Conservation (phyloP, 1,284 basidiomycete species). For the Omphalotus olearius region DNA sequence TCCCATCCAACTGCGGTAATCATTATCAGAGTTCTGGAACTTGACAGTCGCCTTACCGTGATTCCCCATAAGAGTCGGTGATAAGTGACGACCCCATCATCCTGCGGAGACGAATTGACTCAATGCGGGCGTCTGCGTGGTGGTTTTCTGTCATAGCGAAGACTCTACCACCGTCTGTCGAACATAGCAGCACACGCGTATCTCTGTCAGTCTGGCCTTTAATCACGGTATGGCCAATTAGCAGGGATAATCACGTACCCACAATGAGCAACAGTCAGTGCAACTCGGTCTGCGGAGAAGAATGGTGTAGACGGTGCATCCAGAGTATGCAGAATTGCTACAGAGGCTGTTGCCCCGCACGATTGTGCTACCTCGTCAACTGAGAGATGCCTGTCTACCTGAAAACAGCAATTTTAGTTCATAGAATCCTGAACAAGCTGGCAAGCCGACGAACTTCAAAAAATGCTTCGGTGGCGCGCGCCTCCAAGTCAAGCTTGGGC, state of each 20-base stretch:
- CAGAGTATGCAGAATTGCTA: constrained; percentile 85
- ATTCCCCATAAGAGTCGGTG: constrained; percentile 94
- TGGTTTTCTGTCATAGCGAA: constrained; percentile 87
- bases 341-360: constrained; percentile 88
- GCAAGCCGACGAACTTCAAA: constrained; percentile 57
- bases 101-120: constrained; percentile 79
- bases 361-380: constrained; percentile 57
- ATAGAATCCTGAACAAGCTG: background rate
- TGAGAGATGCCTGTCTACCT: constrained; percentile 62
- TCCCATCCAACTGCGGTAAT: constrained; percentile 81
- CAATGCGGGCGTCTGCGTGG: constrained; percentile 86
- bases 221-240: background rate
- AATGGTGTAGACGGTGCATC: constrained; percentile 73
- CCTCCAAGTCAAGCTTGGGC: constrained; percentile 70
- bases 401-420: constrained; percentile 16
- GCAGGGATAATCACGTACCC: constrained; percentile 54
- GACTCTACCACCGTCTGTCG: constrained; percentile 68
- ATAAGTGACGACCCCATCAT: constrained; percentile 90
- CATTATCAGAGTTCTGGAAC: background rate
- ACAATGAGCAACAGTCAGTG: constrained; percentile 87
- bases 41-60: constrained; percentile 46
- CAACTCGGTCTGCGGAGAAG: constrained; percentile 67
- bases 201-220: constrained; percentile 49
- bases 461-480: constrained; percentile 82
- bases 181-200: constrained; percentile 83